Base-by-base conservation (phyloP, 2,329 filamentous ascomycete genomes). In the Trichoderma sp. region DNA sequence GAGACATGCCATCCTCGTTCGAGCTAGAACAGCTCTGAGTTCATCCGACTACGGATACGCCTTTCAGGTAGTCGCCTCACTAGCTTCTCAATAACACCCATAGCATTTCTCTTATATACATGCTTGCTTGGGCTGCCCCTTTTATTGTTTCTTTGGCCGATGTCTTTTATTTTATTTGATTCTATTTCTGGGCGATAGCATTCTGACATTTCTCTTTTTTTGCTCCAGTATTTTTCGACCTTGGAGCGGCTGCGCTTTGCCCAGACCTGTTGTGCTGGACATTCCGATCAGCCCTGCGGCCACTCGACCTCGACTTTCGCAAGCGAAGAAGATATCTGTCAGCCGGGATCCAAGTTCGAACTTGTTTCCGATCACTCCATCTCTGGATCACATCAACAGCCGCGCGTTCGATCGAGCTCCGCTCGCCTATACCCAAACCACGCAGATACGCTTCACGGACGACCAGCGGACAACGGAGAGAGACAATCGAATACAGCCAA, bases 171-270 rank as follows among this genome's bases (percentile, higher is more conserved):
- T 60, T 71, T 67, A 63, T 58, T 57, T 30, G n/a, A 21, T 32
- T 53, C 53, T 39, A 60, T 21, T 60, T 36, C 18, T 18, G 12
- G 26, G 43, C 15, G 18, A 21, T 28, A 14, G 7, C 12, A 32
- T 26, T 51, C 62, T 72, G 51, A 70, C 53, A 53, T 67, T 9
- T 53, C 18, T 36, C 8, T 34, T 71, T 39, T 30, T 30, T 51
- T 68, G 21, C 68, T 72, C 53, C 79, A 93, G 88, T 93, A 92
- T 82, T 93, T 93, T 82, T 92, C 91, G 36, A 90, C 89, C 8
- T 85, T 92, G 74, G 92, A 94, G 81, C 88, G 91, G 72, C 85
- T 92, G 72, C 88, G 89, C 76, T 89, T 93, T 79, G 87, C 87
- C 65, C 89, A 90, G 76, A 74, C 76, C 30, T 78, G 82, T 82